Conservation (phyloP, 1,284 basidiomycete genomes). For the Ganoderma lucidum region DNA sequence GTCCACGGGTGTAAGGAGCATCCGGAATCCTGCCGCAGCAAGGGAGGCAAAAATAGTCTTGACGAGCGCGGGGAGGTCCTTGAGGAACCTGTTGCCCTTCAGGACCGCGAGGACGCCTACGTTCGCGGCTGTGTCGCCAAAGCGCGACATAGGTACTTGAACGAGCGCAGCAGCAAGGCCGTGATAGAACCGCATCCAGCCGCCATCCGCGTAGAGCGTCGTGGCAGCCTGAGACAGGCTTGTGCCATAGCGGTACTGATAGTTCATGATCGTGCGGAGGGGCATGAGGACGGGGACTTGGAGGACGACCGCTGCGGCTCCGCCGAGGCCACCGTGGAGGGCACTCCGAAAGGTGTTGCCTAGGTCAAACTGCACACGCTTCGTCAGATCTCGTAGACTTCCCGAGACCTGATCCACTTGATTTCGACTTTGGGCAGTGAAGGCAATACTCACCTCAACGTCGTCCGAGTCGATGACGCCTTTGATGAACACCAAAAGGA, state of each 20-base stretch:
- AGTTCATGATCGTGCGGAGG: constrained; percentile 64
- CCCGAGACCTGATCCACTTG: too few relatives aligned
- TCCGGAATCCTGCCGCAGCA: constrained; percentile 80
- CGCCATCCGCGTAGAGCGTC: constrained; percentile 82
- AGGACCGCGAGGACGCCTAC: constrained; percentile 57
- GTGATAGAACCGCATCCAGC: constrained; percentile 82
- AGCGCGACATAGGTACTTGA: too few relatives aligned
- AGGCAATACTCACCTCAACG: constrained; percentile 57
- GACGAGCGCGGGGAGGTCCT: constrained; percentile 62
- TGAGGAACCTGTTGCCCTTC: constrained; percentile 56
- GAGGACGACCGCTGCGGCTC: constrained; percentile 81
- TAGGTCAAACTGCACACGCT: constrained; percentile 73
- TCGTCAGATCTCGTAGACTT: background rate
- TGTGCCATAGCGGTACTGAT: constrained; percentile 69
- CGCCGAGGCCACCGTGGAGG: constrained; percentile 85
- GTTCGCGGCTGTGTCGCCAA: constrained; percentile 63
- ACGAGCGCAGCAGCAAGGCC: constrained; percentile 55
- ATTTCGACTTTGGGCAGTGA: too few relatives aligned
- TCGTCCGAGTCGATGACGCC: constrained; percentile 57
- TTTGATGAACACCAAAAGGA: constrained; percentile 66
- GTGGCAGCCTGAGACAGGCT: constrained; percentile 67
- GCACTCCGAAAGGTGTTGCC: constrained; percentile 78
- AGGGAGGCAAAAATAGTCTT: constrained; percentile 76
- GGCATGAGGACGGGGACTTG: constrained; percentile 38
- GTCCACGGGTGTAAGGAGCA: constrained; percentile 88